Percentiles rank a stretch among this genome's conserved stretches.
These are phyloP conservation scores for Helichrysum umbraculigerum DNA, from an alignment of 129 eudicot genomes.

Conservation along the genomic window DNA sequence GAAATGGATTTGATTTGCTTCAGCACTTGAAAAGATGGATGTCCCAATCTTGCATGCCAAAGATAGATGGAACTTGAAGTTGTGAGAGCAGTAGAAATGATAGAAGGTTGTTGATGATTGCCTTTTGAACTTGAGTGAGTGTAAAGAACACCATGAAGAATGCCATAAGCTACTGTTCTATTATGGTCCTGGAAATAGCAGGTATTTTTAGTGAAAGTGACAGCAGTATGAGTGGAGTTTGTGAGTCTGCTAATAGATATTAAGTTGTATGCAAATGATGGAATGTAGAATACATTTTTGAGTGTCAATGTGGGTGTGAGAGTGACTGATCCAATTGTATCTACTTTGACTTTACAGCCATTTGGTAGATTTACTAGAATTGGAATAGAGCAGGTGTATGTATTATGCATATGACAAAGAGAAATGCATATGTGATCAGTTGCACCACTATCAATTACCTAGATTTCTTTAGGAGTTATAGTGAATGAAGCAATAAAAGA, in stretches of 20 bases:
- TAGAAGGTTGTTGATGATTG: too few species aligned
- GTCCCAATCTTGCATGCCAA: neutral
- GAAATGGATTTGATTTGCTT: neutral
- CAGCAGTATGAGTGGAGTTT: neutral
- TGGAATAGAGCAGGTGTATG: neutral
- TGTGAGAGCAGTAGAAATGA: neutral
- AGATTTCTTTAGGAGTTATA: too few species aligned
- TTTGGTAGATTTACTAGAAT: neutral
- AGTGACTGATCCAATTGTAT: neutral
- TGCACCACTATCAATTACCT: neutral
- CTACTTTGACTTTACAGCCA: neutral
- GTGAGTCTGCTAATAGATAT: neutral
- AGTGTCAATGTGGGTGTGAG: neutral
- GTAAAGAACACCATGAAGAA: too few species aligned
- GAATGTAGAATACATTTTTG: neutral
- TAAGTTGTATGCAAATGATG: neutral
- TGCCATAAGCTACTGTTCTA: too few species aligned
- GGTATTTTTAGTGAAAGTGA: neutral
- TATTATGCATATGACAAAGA: neutral
- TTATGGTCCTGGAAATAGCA: too few species aligned
- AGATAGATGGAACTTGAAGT: neutral
- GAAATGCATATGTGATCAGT: neutral
- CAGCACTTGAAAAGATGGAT: neutral
- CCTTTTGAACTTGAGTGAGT: too few species aligned
- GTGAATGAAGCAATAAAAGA: neutral